Evolutionary conservation across 176 grass and related monocot species (phyloP), one percentile per base, ranked within the genome.

Genomic region (Oryza glumipatula): DNA sequence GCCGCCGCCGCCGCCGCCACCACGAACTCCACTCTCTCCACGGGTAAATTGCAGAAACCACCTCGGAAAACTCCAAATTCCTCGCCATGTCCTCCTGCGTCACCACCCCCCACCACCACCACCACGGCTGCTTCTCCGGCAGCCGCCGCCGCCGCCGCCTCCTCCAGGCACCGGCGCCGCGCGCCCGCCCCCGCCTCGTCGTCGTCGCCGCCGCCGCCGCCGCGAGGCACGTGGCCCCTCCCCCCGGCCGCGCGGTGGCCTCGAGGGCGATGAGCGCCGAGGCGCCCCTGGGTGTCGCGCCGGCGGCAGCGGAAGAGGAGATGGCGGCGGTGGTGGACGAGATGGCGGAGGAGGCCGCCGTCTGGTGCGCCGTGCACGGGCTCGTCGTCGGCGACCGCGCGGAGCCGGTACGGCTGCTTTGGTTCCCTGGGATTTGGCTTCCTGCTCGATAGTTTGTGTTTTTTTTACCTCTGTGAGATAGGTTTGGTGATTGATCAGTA

Each of bases 341-440:
- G 70, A 68, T 94, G 87, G 78, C 73, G 41, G 88, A 86, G 22
- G 85, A 85, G 7, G 90, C 93, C 17, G 16, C 88, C 33, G 78
- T 90, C 12, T 94, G 93, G 93, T 87, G 84, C 67, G 84, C 90
- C 83, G 73, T 83, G 33, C 43, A 94, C 86, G 93, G 93, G 46
- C 84, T 94, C 22, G 78, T 94, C 68, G 93, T 94, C 58, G 93
- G 93, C 67, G 92, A 94, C 67, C 89, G 89, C 72, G 61, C 74
- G 5, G 23, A 87, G 22, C 75, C 71, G 90, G 90, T 94, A 85
- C 32, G 79, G 35, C 22, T n/a, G 19, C 73, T 43, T 43, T 56
- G 24, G 28, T 65, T 7, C 13, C 17, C 32, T 30, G 1, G 30
- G 44, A 9, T 35, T 21, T 56, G 22, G 9, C 11, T 17, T 23